Percentiles rank a stretch among this genome's conserved stretches.
phyloP scores from a whole-genome alignment of 345 rosid species.

The Salix koriyanagi region DNA sequence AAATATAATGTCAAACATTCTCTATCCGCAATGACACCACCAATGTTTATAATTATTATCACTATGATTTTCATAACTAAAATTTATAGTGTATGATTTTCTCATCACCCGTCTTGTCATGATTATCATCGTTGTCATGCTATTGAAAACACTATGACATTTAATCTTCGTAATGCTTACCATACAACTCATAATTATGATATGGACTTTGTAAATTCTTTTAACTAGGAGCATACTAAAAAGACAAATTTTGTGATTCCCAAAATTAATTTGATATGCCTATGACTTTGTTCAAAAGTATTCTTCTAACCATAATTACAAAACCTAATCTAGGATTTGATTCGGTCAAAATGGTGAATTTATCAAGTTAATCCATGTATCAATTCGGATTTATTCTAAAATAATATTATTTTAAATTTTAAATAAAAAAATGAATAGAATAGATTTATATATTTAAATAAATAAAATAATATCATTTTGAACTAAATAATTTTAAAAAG shows the following conservation, averaged over 20 bases:
- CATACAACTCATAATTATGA: neutral
- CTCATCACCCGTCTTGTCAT: neutral
- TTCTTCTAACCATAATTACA: neutral
- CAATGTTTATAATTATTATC: neutral
- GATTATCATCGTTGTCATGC: neutral
- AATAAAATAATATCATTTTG: no score
- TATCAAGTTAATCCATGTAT: no score
- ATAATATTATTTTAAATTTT: no score
- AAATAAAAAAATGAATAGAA: no score
- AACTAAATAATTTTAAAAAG: no score
- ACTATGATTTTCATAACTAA: neutral
- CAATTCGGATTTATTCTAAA: no score
- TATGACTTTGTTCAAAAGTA: neutral
- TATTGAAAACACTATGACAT: neutral
- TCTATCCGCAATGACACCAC: neutral
- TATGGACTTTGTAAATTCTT: neutral
- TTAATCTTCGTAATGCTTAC: neutral
- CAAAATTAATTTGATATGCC: neutral
- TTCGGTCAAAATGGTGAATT: no score
- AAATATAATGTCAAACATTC: fast-evolving
- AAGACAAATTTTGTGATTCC: neutral
- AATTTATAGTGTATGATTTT: neutral
- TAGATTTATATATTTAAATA: no score
- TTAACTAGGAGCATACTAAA: neutral
- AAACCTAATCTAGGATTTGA: no score